Conservation (phyloP, 2,329 filamentous ascomycete species). For the Ophiocordyceps camponoti-floridani region DNA sequence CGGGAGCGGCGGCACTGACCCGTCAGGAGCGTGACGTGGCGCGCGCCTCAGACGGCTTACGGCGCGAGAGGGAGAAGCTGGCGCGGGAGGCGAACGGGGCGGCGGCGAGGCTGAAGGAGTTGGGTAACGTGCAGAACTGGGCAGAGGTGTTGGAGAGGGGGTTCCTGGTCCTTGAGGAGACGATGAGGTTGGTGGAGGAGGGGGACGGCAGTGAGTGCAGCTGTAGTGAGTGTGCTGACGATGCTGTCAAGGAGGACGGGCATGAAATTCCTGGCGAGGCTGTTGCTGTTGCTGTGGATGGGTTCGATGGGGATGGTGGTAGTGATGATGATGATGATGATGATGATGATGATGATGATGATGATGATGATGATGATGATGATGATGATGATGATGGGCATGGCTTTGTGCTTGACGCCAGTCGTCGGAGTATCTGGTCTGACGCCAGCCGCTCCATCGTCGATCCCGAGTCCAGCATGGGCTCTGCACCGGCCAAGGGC, state of each 20-base stretch:
- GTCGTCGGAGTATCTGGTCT: slow-evolving; percentile 10
- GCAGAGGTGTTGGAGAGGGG: slow-evolving; percentile 62
- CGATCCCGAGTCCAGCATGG: slow-evolving; percentile 17
- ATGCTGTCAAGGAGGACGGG: background rate
- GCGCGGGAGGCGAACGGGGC: slow-evolving; percentile 45
- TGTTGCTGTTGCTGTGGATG: too few relatives aligned
- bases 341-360: background rate
- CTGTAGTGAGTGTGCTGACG: slow-evolving; percentile 18
- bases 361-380: background rate
- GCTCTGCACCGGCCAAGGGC: slow-evolving; percentile 14
- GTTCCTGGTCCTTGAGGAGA: slow-evolving; percentile 47
- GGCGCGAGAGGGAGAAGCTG: slow-evolving; percentile 47
- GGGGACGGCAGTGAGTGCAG: slow-evolving; percentile 12
- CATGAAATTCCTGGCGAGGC: too few relatives aligned
- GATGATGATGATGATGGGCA: slow-evolving; percentile 3
- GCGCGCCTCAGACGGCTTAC: slow-evolving; percentile 39
- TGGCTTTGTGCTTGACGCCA: background rate
- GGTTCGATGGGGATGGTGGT: background rate
- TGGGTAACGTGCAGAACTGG: slow-evolving; percentile 76
- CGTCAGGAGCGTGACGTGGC: slow-evolving; percentile 49
- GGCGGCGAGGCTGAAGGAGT: slow-evolving; percentile 51
- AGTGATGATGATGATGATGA: slow-evolving; percentile 3
- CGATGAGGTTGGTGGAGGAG: slow-evolving; percentile 33
- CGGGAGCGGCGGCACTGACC: slow-evolving; percentile 45
- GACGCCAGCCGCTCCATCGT: slow-evolving; percentile 19